Evolutionary conservation across 2,329 filamentous ascomycete genomes (phyloP), one percentile per base, ranked within the genome.

Genomic region (Colletotrichum lentis): DNA sequence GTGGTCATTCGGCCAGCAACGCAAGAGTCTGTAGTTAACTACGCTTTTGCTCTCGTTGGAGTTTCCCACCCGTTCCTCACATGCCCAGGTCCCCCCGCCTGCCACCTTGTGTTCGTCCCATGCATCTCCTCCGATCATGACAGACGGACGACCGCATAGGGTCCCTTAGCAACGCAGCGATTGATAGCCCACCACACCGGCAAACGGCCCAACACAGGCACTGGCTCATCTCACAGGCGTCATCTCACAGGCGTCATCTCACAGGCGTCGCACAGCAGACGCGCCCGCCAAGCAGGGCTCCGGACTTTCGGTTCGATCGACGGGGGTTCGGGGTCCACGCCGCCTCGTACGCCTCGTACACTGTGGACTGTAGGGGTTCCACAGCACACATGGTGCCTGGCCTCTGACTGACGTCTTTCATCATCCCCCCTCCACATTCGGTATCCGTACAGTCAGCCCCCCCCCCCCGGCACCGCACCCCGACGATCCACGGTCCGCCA

Each of bases 341-440:
- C 65, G 44, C 66, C 43, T 69, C 50, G 66, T 61, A 68, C 65
- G 44, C 66, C 43, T 69, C 50, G 66, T 61, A 68, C 62, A 44
- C 55, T 60, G 65, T 65, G 55, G 55, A 46, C 55, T 18, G 55
- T 59, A 27, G 46, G 18, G 61, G 66, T 61, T 66, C 62, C 66
- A 69, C 49, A 54, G 24, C 56, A 46, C 31, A 35, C 41, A 55
- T 35, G 27, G 27, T 10, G 8, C 27, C 27, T 31, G 27, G 7
- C 27, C 27, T 31, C 27, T 31, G 27, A 31, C 52, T 55, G 52
- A 31, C 41, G 62, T 65, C 49, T 68, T 50, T 69, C 62, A n/a
- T 61, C 66, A 47, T 57, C 66, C 62, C 6, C 27, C 8, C 27
- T 7, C 27, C 27, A 31, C 7, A 8, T 31, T 31, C 8, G 27